Conservation (phyloP, 176 grass and related monocot genomes). For the Microstegium vimineum region DNA sequence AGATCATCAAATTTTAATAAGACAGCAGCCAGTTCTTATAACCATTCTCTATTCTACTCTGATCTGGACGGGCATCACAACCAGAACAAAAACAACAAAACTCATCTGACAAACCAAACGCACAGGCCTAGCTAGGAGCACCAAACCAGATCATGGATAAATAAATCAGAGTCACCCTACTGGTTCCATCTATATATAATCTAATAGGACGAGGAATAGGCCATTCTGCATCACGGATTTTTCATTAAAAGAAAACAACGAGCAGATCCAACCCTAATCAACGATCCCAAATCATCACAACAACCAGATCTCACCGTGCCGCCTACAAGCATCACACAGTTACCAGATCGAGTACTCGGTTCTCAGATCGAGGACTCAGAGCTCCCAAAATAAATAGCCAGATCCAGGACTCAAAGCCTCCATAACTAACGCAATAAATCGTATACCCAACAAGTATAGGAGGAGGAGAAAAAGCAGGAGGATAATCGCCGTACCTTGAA, state of each 20-base stretch:
- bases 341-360: too few relatives aligned
- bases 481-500: conserved; percentile 8
- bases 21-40: too few relatives aligned
- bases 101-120: not conserved
- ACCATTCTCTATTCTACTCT: not conserved
- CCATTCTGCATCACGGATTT: not conserved
- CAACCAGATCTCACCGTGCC: not conserved
- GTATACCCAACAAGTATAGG: too few relatives aligned
- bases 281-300: not conserved
- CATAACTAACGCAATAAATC: not conserved
- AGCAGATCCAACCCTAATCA: not conserved
- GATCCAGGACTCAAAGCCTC: not conserved
- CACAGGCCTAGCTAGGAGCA: not conserved
- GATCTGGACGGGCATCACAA: not conserved
- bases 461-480: not conserved
- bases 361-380: not conserved
- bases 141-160: not conserved
- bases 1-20: too few relatives aligned
- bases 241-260: not conserved
- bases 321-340: not conserved
- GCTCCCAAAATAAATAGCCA: not conserved
- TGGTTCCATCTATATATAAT: not conserved
- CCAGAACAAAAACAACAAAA: not conserved
- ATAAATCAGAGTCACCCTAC: not conserved
- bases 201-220: not conserved